Evolutionary conservation across 495 filamentous ascomycete genomes (phyloP).

Genomic region (Cercophora scortea): DNA sequence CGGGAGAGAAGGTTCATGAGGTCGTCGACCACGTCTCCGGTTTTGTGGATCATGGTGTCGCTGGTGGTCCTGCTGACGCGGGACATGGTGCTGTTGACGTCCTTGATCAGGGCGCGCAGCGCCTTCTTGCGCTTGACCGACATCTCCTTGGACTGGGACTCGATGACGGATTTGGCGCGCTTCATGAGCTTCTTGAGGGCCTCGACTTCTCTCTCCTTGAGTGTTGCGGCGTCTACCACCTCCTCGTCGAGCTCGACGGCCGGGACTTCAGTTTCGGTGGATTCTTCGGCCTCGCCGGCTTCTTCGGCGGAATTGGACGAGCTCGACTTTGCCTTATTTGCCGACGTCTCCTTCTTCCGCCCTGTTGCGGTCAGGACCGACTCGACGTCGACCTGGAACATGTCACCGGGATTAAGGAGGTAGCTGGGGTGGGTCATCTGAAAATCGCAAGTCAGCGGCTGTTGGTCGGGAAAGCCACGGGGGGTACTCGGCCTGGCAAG

Average conservation of each 20-base stretch:
- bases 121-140: slow-evolving; percentile 27
- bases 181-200: slow-evolving; percentile 13
- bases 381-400: slow-evolving; percentile 91
- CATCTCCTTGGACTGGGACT: slow-evolving; percentile 3
- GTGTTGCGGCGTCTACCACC: slow-evolving; percentile 18
- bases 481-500: not conserved
- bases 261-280: slow-evolving; percentile 10
- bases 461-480: not conserved
- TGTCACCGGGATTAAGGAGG: slow-evolving; percentile 92
- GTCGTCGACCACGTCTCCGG: slow-evolving; percentile 9
- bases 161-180: slow-evolving; percentile 21
- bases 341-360: slow-evolving; percentile 4
- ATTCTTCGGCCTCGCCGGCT: slow-evolving; percentile 14
- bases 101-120: slow-evolving; percentile 24
- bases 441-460: not conserved
- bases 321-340: slow-evolving; percentile 22
- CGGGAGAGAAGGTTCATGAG: slow-evolving; percentile 9
- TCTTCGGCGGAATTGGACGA: slow-evolving; percentile 18
- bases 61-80: slow-evolving; percentile 12
- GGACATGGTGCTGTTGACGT: slow-evolving; percentile 19
- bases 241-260: slow-evolving; percentile 15
- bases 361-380: slow-evolving; percentile 84
- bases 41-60: slow-evolving; percentile 1
- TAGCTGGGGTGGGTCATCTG: slow-evolving; percentile 92
- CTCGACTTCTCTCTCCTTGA: slow-evolving; percentile 9